Evolutionary conservation across 2,329 filamentous ascomycete genomes (phyloP).

Genomic region (Trichoderma polysporum): DNA sequence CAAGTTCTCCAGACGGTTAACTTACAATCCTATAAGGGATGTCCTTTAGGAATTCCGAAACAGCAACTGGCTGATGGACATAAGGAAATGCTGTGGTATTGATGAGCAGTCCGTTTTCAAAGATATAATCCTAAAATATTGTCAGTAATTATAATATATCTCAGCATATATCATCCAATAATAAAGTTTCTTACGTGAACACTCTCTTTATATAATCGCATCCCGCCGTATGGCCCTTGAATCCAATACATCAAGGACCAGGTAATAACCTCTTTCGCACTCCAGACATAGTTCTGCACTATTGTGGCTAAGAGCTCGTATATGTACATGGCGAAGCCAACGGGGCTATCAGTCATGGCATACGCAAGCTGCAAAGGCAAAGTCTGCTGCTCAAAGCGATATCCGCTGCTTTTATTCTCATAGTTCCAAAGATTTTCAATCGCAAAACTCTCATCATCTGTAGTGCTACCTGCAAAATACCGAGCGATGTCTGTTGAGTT

Average conservation of each 20-base stretch:
- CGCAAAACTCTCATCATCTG: neutral
- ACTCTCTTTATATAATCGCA: neutral
- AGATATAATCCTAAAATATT: neutral
- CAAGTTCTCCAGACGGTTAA: neutral
- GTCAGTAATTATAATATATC: neutral
- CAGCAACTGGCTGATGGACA: neutral
- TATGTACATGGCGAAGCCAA: neutral
- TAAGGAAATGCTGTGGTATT: neutral
- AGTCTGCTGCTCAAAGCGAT: neutral
- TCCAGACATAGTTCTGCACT: neutral
- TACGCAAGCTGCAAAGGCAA: neutral
- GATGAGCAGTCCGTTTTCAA: neutral
- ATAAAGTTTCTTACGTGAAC: neutral
- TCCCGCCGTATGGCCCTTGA: neutral
- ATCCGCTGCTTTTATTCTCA: neutral
- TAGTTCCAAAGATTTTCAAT: neutral
- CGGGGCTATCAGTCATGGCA: neutral
- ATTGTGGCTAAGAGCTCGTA: neutral
- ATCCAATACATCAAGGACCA: neutral
- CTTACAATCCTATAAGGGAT: neutral
- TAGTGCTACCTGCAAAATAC: slow-evolving; percentile 30
- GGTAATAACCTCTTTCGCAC: neutral
- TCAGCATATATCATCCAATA: too few relatives aligned
- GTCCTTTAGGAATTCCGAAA: neutral
- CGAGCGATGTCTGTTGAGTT: slow-evolving; percentile 40